A percentile compares a stretch with the other conserved stretches of the same genome.
phyloP scores from a whole-genome alignment of 2,329 filamentous ascomycete genomes.

The Graphiopsis chlorocephala region DNA sequence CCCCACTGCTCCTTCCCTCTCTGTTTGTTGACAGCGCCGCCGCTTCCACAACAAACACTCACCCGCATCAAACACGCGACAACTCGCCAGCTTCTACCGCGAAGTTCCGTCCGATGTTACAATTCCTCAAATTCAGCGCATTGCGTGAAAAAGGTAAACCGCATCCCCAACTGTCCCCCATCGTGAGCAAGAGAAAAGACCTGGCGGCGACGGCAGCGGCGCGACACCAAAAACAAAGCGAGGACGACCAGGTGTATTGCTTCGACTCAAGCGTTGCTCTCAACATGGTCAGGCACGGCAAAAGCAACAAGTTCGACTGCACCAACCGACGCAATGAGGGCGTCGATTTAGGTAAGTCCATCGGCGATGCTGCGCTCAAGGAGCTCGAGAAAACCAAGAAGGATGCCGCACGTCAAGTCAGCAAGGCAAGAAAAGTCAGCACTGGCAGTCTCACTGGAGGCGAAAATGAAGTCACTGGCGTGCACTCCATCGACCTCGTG shows the following conservation, averaged over 20 bases:
- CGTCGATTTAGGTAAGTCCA: slow-evolving; percentile 44
- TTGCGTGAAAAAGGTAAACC: neutral
- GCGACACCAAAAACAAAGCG: neutral
- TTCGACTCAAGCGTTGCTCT: neutral
- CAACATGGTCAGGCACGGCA: slow-evolving; percentile 24
- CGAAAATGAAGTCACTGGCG: slow-evolving; percentile 16
- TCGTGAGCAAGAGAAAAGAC: neutral
- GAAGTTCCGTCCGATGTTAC: neutral
- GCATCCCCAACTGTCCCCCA: neutral
- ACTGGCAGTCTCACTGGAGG: slow-evolving; percentile 21
- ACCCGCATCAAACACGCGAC: neutral
- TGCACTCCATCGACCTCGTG: slow-evolving; percentile 43
- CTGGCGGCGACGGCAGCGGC: neutral
- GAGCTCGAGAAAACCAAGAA: slow-evolving; percentile 34
- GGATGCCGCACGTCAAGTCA: slow-evolving; percentile 25
- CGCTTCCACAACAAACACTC: slow-evolving; percentile 2
- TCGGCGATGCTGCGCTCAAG: slow-evolving; percentile 45
- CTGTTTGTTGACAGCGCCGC: neutral
- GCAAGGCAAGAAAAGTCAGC: slow-evolving; percentile 30
- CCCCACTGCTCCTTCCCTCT: neutral
- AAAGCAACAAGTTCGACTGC: slow-evolving; percentile 39
- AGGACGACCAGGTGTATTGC: neutral
- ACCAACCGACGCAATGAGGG: slow-evolving; percentile 47
- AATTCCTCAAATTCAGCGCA: neutral
- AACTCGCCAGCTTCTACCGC: neutral